phyloP scores from a whole-genome alignment of 2,329 filamentous ascomycete species.

The Pleomassaria siparia region DNA sequence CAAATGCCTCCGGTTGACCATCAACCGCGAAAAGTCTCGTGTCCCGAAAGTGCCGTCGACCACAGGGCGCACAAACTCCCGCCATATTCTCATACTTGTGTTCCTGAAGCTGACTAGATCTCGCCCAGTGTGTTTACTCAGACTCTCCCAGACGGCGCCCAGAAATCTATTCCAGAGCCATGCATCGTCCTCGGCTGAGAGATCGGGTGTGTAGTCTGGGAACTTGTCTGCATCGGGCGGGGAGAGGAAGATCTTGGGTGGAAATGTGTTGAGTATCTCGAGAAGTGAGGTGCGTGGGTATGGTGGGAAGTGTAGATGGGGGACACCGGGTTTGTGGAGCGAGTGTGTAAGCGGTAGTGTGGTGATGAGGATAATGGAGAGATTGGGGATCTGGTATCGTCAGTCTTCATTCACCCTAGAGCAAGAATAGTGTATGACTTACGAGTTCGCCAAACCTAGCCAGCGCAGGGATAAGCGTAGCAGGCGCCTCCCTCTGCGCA shows the following conservation, averaged over 20 bases:
- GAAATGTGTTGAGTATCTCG: constrained; percentile 64
- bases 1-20: constrained; percentile 68
- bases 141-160: constrained; percentile 81
- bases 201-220: constrained; percentile 48
- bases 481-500: constrained; percentile 74
- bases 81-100: constrained; percentile 77
- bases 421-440: constrained; percentile 36
- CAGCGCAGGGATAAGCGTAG: constrained; percentile 77
- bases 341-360: constrained; percentile 69
- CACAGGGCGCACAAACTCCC: constrained; percentile 78
- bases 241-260: constrained; percentile 50
- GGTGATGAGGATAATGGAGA: constrained; percentile 77
- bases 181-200: constrained; percentile 59
- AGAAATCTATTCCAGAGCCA: constrained; percentile 82
- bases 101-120: constrained; percentile 73
- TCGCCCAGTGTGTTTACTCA: constrained; percentile 77
- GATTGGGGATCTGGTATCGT: constrained; percentile 66
- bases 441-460: constrained; percentile 80
- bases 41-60: constrained; percentile 70
- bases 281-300: constrained; percentile 82
- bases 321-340: constrained; percentile 69
- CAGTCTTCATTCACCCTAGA: constrained; percentile 5
- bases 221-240: constrained; percentile 43
- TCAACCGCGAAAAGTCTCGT: constrained; percentile 80
- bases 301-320: constrained; percentile 79